A percentile compares a stretch with the other conserved stretches of the same genome.
phyloP scores from a whole-genome alignment of 75 land plant species.

The Pinus albicaulis region DNA sequence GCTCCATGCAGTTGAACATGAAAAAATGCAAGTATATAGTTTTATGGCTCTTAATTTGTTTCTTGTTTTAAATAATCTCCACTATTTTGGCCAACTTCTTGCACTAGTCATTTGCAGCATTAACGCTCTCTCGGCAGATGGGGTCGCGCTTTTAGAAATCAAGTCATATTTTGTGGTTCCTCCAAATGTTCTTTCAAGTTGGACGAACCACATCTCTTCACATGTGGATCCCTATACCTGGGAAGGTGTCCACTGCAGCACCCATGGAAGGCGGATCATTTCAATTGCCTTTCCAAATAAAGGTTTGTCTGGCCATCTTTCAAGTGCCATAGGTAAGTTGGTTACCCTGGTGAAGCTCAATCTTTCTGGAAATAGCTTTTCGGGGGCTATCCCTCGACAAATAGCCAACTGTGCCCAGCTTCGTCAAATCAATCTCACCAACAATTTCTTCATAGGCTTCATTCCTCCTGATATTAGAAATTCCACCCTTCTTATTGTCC shows the following conservation, averaged over 20 bases:
- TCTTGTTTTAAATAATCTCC: too few relatives aligned
- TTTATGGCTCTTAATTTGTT: too few relatives aligned
- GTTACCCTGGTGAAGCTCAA: slow-evolving; percentile 30
- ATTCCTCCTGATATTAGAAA: slow-evolving; percentile 18
- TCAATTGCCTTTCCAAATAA: too few relatives aligned
- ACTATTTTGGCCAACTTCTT: too few relatives aligned
- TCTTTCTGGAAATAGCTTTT: slow-evolving; percentile 4
- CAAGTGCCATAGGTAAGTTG: background rate
- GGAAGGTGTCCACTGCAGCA: slow-evolving; percentile 12
- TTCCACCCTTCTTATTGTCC: slow-evolving; percentile 26
- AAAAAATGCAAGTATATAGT: too few relatives aligned
- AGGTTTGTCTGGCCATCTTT: too few relatives aligned
- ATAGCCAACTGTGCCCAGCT: slow-evolving; percentile 41
- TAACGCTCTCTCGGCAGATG: background rate
- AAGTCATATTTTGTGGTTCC: too few relatives aligned
- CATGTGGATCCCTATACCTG: too few relatives aligned
- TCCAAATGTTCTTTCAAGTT: too few relatives aligned
- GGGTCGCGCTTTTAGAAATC: too few relatives aligned
- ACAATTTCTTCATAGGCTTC: slow-evolving; percentile 24
- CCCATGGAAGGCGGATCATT: background rate
- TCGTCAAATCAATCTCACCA: slow-evolving; percentile 37
- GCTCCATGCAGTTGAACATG: too few relatives aligned
- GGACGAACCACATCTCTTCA: too few relatives aligned
- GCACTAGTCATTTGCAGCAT: background rate
- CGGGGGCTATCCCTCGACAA: slow-evolving; percentile 32